Evolutionary conservation across 176 grass and related monocot species (phyloP), one percentile per base, ranked within the genome.

Genomic region (Luzula sylvatica): DNA sequence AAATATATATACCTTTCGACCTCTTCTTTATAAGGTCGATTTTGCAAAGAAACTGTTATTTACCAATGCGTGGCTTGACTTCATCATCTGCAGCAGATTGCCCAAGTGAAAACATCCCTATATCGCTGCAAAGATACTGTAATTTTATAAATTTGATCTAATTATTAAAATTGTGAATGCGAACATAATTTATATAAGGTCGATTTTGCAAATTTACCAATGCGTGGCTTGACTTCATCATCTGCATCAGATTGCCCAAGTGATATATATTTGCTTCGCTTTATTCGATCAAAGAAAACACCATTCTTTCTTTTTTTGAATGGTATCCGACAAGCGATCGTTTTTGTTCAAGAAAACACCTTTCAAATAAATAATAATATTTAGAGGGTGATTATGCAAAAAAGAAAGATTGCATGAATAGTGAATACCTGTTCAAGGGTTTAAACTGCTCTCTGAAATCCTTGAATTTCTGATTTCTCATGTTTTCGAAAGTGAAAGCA

Each of bases 331-430:
- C n/a, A n/a, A n/a, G n/a, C n/a, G n/a, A n/a, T n/a, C n/a, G n/a
- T n/a, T n/a, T n/a, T n/a, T n/a, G n/a, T n/a, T n/a, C 92, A 48
- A 98, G 85, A 71, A 98, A 98, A 71, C 89, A 86, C 70, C 92
- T 96, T 27, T 2, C n/a, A n/a, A 2, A 45, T 40, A 48, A 35
- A 3, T n/a, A 53, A 23, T 38, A 20, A 26, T 18, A 44, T 38
- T 42, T 26, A 58, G 9, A 35, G 30, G 30, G 30, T 35, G 9
- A 7, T 35, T 35, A 7, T 35, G 30, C 9, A 4, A 71, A 46
- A 41, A 46, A 17, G 46, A 27, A 32, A 27, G 22, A 13, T 23
- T 23, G 12, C 17, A 15, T 5, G 32, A 41, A 23, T 8, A n/a
- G n/a, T 23, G n/a, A 2, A 11, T 79, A 87, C 82, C 87, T 83